Evolutionary conservation across 2,329 filamentous ascomycete genomes (phyloP).

Genomic region (Colletotrichum kahawae): DNA sequence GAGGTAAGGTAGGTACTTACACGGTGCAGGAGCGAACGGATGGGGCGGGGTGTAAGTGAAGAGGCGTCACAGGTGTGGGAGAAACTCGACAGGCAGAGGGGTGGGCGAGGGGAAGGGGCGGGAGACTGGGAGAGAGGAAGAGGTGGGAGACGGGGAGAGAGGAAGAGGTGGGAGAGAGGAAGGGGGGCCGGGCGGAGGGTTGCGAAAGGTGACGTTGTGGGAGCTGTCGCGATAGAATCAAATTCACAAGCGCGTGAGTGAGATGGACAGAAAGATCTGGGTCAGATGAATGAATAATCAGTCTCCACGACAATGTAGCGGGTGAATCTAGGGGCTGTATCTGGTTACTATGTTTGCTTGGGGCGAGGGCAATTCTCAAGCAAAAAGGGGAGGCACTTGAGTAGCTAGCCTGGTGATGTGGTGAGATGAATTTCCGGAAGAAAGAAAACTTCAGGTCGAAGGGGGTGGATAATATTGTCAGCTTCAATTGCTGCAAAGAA

Average conservation of each 20-base stretch:
- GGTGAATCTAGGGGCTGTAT: background rate
- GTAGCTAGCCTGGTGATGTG: background rate
- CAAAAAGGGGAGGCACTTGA: background rate
- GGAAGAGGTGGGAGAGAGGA: background rate
- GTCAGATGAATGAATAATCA: background rate
- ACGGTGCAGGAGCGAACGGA: background rate
- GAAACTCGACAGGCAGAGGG: background rate
- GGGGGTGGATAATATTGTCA: background rate
- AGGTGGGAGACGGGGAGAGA: too few species aligned
- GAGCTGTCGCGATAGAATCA: background rate
- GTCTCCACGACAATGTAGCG: background rate
- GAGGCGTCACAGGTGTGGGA: background rate
- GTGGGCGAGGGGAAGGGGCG: too few species aligned
- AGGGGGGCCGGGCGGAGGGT: background rate
- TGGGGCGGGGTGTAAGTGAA: background rate
- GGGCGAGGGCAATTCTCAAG: background rate
- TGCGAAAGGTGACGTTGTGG: background rate
- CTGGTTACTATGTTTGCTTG: background rate
- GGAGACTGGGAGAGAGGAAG: too few species aligned
- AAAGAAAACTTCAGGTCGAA: background rate
- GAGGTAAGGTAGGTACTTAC: background rate
- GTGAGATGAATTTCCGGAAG: background rate
- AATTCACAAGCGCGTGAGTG: background rate
- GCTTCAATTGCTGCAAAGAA: background rate
- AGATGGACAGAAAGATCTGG: background rate